phyloP scores from a whole-genome alignment of 208 protist species.

The Wallacemonas sp. region DNA sequence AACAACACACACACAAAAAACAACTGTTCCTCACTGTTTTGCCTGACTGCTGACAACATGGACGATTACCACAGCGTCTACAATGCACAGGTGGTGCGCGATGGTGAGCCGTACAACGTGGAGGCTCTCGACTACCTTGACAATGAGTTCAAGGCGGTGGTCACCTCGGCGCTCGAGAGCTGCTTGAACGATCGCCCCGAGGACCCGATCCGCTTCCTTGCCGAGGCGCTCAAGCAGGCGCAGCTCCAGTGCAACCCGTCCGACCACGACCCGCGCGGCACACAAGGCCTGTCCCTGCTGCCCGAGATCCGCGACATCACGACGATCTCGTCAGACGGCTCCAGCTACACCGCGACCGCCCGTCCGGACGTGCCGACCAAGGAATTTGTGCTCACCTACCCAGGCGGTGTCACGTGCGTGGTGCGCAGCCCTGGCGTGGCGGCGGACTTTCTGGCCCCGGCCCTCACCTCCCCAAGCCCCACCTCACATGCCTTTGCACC shows the following conservation, averaged over 20 bases:
- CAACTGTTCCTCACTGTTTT: no score
- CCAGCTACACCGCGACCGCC: no score
- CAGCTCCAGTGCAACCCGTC: neutral
- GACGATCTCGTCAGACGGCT: no score
- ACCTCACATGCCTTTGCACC: neutral
- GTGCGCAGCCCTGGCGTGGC: slow-evolving; percentile 10
- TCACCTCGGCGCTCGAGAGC: slow-evolving; percentile 54
- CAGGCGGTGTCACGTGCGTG: slow-evolving; percentile 20
- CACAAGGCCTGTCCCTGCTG: neutral
- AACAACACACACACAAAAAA: no score
- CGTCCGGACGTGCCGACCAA: no score
- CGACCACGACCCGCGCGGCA: neutral
- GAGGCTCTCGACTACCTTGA: slow-evolving; percentile 46
- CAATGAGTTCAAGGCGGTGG: slow-evolving; percentile 36
- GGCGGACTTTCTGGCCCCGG: no score
- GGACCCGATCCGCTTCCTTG: slow-evolving; percentile 61
- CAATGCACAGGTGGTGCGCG: slow-evolving; percentile 21
- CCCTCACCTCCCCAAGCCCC: neutral
- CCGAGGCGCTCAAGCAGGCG: slow-evolving; percentile 34
- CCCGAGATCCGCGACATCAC: no score
- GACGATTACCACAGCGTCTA: slow-evolving; percentile 25
- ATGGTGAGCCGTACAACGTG: slow-evolving; percentile 24
- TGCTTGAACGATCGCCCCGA: slow-evolving; percentile 47
- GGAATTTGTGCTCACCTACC: slow-evolving; percentile 10
- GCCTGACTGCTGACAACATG: neutral